phyloP scores from a whole-genome alignment of 192 early-diverging fungal species.

The Lobulomyces angularis region DNA sequence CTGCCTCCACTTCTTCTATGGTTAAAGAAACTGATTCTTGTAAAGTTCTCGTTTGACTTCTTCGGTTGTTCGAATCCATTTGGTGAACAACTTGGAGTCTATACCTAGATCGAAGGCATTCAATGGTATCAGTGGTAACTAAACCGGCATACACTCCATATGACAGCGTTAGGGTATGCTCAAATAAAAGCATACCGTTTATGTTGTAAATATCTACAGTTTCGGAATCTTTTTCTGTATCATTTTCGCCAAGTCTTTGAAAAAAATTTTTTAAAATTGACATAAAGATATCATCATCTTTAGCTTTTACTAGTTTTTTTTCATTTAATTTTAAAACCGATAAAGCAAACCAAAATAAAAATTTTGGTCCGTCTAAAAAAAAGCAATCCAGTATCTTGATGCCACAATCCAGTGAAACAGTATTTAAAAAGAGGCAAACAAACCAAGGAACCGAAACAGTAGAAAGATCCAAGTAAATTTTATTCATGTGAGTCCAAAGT shows the following conservation, averaged over 20 bases:
- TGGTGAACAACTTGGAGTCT: conserved; percentile 40
- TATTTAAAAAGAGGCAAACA: conserved; percentile 42
- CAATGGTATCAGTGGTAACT: conserved; percentile 34
- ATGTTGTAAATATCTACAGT: conserved; percentile 13
- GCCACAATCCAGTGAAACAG: conserved; percentile 31
- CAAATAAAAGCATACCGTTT: conserved; percentile 24
- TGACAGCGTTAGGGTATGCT: conserved; percentile 23
- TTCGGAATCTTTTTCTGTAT: conserved; percentile 6
- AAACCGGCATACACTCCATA: conserved; percentile 21
- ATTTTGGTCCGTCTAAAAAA: conserved; percentile 53
- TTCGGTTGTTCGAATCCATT: conserved; percentile 40
- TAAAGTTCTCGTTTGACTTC: conserved; percentile 38
- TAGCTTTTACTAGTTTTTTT: conserved; percentile 19
- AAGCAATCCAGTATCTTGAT: conserved; percentile 42
- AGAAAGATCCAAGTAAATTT: conserved; percentile 44
- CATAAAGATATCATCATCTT: conserved; percentile 44
- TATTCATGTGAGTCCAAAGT: conserved; percentile 28
- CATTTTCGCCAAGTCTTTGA: conserved; percentile 24
- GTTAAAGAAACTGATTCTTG: conserved; percentile 36
- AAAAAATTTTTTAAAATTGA: conserved; percentile 41
- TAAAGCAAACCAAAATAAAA: conserved; percentile 44
- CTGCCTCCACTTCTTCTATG: conserved; percentile 34
- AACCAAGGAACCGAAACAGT: conserved; percentile 51
- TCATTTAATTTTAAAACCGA: conserved; percentile 45
- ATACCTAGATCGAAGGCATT: conserved; percentile 29